A percentile compares a stretch with the other conserved stretches of the same genome.
Evolutionary conservation across 2,329 filamentous ascomycete genomes (phyloP).

Genomic region (Paraphaeosphaeria minitans): DNA sequence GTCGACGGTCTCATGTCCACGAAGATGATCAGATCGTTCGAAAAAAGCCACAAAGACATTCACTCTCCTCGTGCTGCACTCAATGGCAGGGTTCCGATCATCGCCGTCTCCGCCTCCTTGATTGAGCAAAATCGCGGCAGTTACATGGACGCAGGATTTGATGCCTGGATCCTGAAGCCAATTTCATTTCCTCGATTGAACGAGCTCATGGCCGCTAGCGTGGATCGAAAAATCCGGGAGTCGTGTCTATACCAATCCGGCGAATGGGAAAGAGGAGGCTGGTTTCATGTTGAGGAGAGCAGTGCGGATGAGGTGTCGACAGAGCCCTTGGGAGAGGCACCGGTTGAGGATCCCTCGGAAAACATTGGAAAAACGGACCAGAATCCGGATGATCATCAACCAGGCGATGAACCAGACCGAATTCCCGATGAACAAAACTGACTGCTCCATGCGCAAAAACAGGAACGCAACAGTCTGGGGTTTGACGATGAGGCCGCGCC

Average conservation of each 20-base stretch:
- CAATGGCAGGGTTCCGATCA: constrained; percentile 76
- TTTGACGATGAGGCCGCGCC: not conserved
- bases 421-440: constrained; percentile 4
- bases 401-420: constrained; percentile 1
- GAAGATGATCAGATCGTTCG: constrained; percentile 79
- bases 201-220: constrained; percentile 71
- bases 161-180: constrained; percentile 89
- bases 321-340: constrained; percentile 31
- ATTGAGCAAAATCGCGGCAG: constrained; percentile 69
- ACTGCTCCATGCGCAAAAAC: not conserved
- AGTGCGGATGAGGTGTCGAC: constrained; percentile 48
- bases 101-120: constrained; percentile 85
- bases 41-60: constrained; percentile 59
- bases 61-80: constrained; percentile 64
- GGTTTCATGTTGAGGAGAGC: constrained; percentile 64
- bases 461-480: not conserved
- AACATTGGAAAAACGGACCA: constrained; percentile 20
- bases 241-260: constrained; percentile 72
- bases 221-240: constrained; percentile 62
- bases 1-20: constrained; percentile 82
- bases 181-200: constrained; percentile 79
- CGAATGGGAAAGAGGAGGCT: constrained; percentile 84
- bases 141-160: constrained; percentile 81
- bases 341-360: constrained; percentile 26
- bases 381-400: not conserved